Evolutionary conservation across 305 asterid genomes (phyloP).

Genomic region (Fraxinus nigra): DNA sequence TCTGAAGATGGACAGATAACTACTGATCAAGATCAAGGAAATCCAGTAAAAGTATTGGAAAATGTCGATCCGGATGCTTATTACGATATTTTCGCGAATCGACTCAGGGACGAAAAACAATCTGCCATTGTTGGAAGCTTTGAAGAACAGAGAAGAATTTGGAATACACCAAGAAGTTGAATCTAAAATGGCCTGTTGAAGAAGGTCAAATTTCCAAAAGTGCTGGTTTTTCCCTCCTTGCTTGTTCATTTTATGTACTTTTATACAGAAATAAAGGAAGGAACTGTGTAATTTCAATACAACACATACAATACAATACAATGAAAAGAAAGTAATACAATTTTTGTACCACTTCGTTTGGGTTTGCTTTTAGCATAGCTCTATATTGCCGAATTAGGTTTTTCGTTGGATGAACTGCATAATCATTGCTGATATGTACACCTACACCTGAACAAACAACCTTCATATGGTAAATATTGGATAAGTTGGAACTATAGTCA

Average conservation of each 20-base stretch:
- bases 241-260: background rate
- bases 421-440: too few species aligned
- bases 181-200: background rate
- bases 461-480: background rate
- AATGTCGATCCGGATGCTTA: constrained; percentile 43
- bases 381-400: background rate
- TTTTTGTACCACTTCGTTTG: background rate
- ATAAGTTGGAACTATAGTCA: background rate
- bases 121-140: constrained; percentile 80
- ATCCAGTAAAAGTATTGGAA: constrained; percentile 49
- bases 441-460: too few species aligned
- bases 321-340: background rate
- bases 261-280: background rate
- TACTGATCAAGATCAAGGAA: constrained; percentile 40
- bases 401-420: background rate
- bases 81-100: constrained; percentile 42
- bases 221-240: background rate
- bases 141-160: constrained; percentile 55
- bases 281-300: background rate
- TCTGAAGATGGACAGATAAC: constrained; percentile 58
- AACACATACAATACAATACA: background rate
- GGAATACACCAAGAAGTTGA: constrained; percentile 39
- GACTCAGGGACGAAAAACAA: constrained; percentile 51
- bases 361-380: background rate
- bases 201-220: background rate